Percentiles rank a stretch among this genome's conserved stretches.
phyloP scores from a whole-genome alignment of 2,329 filamentous ascomycete species.

The Colletotrichum sp. region DNA sequence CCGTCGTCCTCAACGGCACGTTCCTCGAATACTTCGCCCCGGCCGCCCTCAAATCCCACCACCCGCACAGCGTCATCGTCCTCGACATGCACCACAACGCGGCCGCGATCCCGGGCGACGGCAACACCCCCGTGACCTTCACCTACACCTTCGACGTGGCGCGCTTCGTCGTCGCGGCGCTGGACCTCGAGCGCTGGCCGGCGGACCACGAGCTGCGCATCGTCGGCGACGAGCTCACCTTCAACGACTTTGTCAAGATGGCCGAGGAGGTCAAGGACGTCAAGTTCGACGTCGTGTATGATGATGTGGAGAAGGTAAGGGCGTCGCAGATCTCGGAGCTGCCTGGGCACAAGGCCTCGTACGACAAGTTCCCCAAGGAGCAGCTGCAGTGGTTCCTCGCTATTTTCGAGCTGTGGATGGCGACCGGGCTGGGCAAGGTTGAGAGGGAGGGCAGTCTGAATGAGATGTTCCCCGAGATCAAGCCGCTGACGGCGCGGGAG shows the following conservation, averaged over 20 bases:
- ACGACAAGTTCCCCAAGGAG: conserved; percentile 14
- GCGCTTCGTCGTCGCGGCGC: conserved; percentile 43
- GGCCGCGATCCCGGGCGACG: conserved; percentile 54
- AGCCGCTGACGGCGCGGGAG: conserved; percentile 26
- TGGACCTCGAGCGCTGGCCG: conserved; percentile 50
- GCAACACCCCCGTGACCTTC: conserved; percentile 45
- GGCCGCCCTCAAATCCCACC: conserved; percentile 38
- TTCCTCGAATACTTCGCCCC: conserved; percentile 51
- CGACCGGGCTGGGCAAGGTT: conserved; percentile 22
- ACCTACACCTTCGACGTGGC: conserved; percentile 56
- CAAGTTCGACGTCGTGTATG: conserved; percentile 36
- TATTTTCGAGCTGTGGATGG: conserved; percentile 24
- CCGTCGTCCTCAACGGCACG: conserved; percentile 42
- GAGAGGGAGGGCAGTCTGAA: conserved; percentile 24
- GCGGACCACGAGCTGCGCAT: conserved; percentile 30
- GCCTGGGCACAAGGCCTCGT: conserved; percentile 20
- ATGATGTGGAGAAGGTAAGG: conserved; percentile 34
- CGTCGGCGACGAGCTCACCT: conserved; percentile 45
- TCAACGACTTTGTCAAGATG: conserved; percentile 44
- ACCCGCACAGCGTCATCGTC: conserved; percentile 42
- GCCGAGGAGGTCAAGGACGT: conserved; percentile 37
- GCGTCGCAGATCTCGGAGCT: conserved; percentile 36
- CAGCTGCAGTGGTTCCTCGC: conserved; percentile 25
- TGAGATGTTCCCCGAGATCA: conserved; percentile 29
- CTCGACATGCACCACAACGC: conserved; percentile 47